A percentile compares a stretch with the other conserved stretches of the same genome.
Evolutionary conservation across 768 basidiomycete species (phyloP).

Genomic region (Suillus occidentalis): DNA sequence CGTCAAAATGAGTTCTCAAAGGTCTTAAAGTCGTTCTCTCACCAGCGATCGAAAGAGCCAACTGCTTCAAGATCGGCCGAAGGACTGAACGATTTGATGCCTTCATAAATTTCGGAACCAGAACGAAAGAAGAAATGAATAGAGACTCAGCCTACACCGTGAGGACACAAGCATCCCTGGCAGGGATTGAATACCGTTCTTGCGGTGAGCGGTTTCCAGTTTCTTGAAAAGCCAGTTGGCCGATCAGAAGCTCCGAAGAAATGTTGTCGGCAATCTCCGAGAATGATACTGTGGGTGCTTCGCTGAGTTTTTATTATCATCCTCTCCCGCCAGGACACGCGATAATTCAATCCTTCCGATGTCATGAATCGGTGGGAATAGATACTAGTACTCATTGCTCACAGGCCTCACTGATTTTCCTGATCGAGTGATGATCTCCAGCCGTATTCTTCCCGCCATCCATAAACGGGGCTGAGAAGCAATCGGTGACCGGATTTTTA

Average conservation of each 20-base stretch:
- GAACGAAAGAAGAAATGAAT: not conserved
- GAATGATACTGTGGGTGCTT: not conserved
- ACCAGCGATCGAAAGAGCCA: not conserved
- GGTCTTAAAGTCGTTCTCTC: not conserved
- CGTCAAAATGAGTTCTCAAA: not conserved
- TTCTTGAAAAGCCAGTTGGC: not conserved
- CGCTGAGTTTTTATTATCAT: not conserved
- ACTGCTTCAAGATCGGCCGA: not conserved
- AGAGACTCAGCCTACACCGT: not conserved
- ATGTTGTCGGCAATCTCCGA: not conserved
- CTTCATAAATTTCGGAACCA: not conserved
- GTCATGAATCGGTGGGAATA: not conserved
- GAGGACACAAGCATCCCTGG: not conserved
- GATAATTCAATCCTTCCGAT: not conserved
- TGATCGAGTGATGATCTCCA: not conserved
- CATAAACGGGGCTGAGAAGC: not conserved
- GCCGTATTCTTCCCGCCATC: not conserved
- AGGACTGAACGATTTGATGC: not conserved
- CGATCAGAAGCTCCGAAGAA: not conserved
- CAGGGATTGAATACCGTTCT: conserved; percentile 1
- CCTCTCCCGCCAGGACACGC: not conserved
- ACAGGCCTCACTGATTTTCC: not conserved
- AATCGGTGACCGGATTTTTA: not conserved
- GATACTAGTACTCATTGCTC: too few relatives aligned
- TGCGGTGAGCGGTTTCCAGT: conserved; percentile 3